Evolutionary conservation across 2,329 filamentous ascomycete species (phyloP).

Genomic region (Cordyceps tenuipes): DNA sequence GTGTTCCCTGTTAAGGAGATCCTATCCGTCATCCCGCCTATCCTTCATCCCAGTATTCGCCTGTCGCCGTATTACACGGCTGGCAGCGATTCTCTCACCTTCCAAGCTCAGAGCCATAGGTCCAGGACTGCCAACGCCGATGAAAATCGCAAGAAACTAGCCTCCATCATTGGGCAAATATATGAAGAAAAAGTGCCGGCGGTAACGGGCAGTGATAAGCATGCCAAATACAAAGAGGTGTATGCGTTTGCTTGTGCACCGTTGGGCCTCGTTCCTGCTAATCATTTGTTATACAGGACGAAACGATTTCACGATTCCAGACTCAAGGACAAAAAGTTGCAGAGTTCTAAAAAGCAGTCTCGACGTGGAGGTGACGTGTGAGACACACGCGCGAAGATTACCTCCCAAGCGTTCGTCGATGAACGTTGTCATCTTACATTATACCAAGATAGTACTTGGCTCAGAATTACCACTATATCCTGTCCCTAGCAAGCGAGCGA

Average conservation of each 20-base stretch:
- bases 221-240: constrained; percentile 41
- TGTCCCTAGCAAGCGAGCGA: too few species aligned
- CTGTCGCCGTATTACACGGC: constrained; percentile 46
- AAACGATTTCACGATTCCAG: constrained; percentile 37
- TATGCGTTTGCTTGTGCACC: constrained; percentile 21
- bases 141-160: constrained; percentile 43
- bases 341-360: constrained; percentile 41
- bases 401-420: neutral
- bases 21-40: constrained; percentile 34
- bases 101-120: constrained; percentile 47
- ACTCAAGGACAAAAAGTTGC: constrained; percentile 39
- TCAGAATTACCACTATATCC: too few species aligned
- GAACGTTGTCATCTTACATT: neutral
- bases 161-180: constrained; percentile 39
- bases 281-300: constrained; percentile 26
- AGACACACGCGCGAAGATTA: neutral
- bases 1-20: constrained; percentile 42
- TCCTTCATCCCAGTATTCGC: constrained; percentile 39
- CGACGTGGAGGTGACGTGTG: constrained; percentile 30
- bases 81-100: constrained; percentile 42
- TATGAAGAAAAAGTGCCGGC: constrained; percentile 39
- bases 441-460: too few species aligned
- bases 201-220: constrained; percentile 37
- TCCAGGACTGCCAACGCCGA: constrained; percentile 43
- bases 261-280: constrained; percentile 10